Conservation (phyloP, 495 filamentous ascomycete genomes). For the Rusavskia elegans region DNA sequence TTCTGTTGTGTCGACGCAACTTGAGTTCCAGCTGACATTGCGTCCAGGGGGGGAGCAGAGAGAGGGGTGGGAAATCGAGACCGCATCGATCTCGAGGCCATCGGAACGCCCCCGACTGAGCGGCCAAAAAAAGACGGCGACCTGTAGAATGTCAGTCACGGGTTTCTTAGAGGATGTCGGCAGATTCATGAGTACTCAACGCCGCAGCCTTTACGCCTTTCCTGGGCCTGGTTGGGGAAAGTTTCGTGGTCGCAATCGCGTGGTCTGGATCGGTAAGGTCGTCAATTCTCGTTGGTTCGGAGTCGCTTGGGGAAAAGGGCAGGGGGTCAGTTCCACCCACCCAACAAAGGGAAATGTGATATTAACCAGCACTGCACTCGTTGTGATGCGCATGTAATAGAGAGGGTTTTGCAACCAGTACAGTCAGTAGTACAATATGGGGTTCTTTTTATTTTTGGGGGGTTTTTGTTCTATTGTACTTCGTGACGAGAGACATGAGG, state of each 20-base stretch:
- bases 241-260: conserved; percentile 1
- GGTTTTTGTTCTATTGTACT: too few relatives aligned
- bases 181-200: background rate
- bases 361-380: background rate
- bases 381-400: too few relatives aligned
- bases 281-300: background rate
- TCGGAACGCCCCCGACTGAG: conserved; percentile 24
- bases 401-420: too few relatives aligned
- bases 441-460: too few relatives aligned
- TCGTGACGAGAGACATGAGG: too few relatives aligned
- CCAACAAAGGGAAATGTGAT: background rate
- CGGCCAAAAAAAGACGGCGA: conserved; percentile 8
- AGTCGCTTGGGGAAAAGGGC: background rate
- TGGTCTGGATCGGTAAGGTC: background rate
- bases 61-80: conserved; percentile 38
- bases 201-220: background rate
- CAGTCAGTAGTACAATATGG: too few relatives aligned
- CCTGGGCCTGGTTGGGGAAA: background rate
- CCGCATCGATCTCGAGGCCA: conserved; percentile 20
- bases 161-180: background rate
- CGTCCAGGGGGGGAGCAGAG: conserved; percentile 19
- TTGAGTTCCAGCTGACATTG: conserved; percentile 15
- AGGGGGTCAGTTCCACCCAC: background rate
- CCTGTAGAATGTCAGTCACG: conserved; percentile 5
- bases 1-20: conserved; percentile 13